Base-by-base conservation (phyloP, 1,284 basidiomycete genomes). In the Agaricales sp. region DNA sequence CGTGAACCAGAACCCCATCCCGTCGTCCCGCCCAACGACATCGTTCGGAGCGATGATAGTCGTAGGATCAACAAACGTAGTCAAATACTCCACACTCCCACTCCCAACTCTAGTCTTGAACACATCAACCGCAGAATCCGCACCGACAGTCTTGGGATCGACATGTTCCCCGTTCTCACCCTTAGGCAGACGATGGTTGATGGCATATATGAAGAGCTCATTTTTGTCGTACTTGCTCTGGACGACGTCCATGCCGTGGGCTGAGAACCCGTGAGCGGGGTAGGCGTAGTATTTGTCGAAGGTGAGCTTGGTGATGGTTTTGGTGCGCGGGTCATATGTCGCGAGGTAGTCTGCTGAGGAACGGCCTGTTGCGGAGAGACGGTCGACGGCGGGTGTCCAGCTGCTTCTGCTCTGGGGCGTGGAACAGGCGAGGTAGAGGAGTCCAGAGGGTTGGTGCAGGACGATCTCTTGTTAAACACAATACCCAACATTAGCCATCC, bases 1-100 rank as follows among this genome's bases (percentile, higher is more conserved):
- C 4, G 44, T 45, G 24, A 45, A 45, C 44, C 44, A 45, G 44
- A 45, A 45, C 8, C 44, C 21, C 44, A 22, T 21, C 12, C 44
- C 44, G 21, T 45, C 44, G 14, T 21, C 21, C 4, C 13, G 20
- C 14, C 20, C 24, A n/a, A 26, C 44, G 18, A 45, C 18, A 26
- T 45, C 44, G 24, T 45, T 45, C 19, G 44, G 44, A 21, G 44
- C 18, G 24, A 22, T 26, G 13, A 45, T 45, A n/a, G n/a, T n/a
- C 21, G 39, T 22, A 6, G 44, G 24, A 26, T 45, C 21, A 18
- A 4, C 44, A 24, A 45, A 45, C 13, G 44, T 45, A 4, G 13
- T 13, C 13, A 23, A 11, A 24, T 45, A 21, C 20, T 22, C 20
- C 6, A 24, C 20, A 21, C 20, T 22, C 23, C 6, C 20, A 26